A percentile compares a stretch with the other conserved stretches of the same genome.
These are phyloP conservation scores for Coemansia sp. DNA, from an alignment of 192 early-diverging fungal genomes.

Conservation along the genomic window DNA sequence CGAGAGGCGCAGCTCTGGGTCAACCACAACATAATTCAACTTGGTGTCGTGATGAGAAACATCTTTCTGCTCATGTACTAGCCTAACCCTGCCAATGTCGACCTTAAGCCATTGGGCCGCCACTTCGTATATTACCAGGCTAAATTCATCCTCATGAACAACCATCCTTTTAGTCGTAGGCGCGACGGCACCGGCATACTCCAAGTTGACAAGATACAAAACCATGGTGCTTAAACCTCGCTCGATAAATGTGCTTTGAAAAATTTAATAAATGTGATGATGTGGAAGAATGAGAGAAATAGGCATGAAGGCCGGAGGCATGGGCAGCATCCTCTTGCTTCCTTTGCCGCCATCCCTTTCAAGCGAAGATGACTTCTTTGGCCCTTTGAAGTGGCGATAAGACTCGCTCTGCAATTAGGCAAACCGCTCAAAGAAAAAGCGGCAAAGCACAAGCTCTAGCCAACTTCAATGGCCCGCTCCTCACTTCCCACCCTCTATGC, in stretches of 20 bases:
- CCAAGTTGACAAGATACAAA: background rate
- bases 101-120: background rate
- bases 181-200: background rate
- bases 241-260: background rate
- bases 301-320: too few relatives aligned
- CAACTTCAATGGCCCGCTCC: too few relatives aligned
- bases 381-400: too few relatives aligned
- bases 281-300: background rate
- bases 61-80: background rate
- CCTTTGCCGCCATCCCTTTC: too few relatives aligned
- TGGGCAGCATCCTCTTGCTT: too few relatives aligned
- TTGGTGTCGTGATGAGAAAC: background rate
- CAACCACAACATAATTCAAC: background rate
- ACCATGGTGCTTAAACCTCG: background rate
- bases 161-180: background rate
- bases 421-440: background rate
- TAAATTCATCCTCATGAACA: background rate
- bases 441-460: background rate
- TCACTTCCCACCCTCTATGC: conserved; percentile 65
- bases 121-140: background rate
- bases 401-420: too few relatives aligned
- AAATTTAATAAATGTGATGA: background rate
- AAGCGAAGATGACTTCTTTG: too few relatives aligned
- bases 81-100: background rate
- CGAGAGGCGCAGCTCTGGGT: background rate